Conservation (phyloP, 2,329 filamentous ascomycete species). For the Aspergillus novofumigatus region DNA sequence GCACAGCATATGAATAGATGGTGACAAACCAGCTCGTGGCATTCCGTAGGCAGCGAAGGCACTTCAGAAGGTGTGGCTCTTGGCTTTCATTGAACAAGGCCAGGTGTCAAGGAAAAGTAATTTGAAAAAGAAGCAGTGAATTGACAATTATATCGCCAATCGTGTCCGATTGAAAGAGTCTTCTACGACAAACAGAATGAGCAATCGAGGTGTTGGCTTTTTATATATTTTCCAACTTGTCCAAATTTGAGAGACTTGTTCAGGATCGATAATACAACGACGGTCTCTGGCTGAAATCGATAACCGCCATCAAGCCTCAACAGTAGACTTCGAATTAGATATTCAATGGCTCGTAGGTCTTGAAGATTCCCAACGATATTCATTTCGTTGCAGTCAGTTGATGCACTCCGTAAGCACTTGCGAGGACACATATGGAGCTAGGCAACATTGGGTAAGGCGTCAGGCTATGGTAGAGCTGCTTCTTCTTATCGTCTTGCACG, state of each 20-base stretch:
- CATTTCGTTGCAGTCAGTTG: neutral
- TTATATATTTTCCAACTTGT: neutral
- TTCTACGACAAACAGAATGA: neutral
- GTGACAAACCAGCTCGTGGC: constrained; percentile 7
- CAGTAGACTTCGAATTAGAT: neutral
- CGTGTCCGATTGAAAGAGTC: neutral
- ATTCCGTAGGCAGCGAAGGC: neutral
- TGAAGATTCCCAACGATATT: neutral
- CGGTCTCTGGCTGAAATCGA: neutral
- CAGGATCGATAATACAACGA: neutral
- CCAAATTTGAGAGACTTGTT: neutral
- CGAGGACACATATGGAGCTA: neutral
- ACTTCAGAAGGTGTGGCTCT: neutral
- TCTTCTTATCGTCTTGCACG: neutral
- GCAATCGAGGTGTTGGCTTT: neutral
- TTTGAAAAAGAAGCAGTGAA: neutral
- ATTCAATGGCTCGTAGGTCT: neutral
- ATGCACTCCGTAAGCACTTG: neutral
- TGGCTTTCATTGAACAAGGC: neutral
- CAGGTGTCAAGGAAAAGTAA: neutral
- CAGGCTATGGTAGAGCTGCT: neutral
- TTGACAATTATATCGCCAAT: neutral
- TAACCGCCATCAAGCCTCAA: neutral
- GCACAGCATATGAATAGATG: neutral
- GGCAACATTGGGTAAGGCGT: neutral